These are phyloP conservation scores for Tritrichomonas musculus DNA, from an alignment of 208 protist genomes.

Conservation along the genomic window DNA sequence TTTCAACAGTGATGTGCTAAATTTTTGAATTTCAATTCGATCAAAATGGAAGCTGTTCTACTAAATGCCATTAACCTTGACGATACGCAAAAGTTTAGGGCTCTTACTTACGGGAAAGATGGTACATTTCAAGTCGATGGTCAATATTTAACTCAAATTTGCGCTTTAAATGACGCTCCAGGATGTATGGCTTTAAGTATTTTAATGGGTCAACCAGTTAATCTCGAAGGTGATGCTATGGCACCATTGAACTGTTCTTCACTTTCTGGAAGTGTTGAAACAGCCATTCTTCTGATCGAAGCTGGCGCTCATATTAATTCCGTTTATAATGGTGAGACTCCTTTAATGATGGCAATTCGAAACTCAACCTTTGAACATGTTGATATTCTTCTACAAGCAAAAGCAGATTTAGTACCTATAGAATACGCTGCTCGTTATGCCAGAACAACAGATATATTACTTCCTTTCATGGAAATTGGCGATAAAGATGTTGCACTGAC, in stretches of 20 bases:
- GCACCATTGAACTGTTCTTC: not conserved
- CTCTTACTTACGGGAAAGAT: not conserved
- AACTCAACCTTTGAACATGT: constrained; percentile 11
- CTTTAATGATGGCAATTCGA: not conserved
- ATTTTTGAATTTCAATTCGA: too few species aligned
- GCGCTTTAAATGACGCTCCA: not conserved
- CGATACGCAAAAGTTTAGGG: not conserved
- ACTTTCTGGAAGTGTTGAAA: not conserved
- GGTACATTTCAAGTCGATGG: not conserved
- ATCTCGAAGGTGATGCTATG: not conserved
- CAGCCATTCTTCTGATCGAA: constrained; percentile 17
- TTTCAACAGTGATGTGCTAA: too few species aligned
- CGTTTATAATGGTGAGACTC: not conserved
- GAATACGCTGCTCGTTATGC: not conserved
- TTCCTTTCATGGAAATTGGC: not conserved
- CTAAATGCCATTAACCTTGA: not conserved
- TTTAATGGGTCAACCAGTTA: not conserved
- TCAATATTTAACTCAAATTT: constrained; percentile 16
- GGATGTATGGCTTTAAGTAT: not conserved
- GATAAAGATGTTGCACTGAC: not conserved
- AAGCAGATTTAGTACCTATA: not conserved
- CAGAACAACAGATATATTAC: not conserved
- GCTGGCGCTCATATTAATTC: constrained; percentile 5
- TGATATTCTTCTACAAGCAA: not conserved
- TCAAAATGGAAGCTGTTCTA: not conserved